A percentile compares a stretch with the other conserved stretches of the same genome.
These are phyloP conservation scores for Detonula confervacea DNA, from an alignment of 352 stramenopile species.

Conservation along the genomic window DNA sequence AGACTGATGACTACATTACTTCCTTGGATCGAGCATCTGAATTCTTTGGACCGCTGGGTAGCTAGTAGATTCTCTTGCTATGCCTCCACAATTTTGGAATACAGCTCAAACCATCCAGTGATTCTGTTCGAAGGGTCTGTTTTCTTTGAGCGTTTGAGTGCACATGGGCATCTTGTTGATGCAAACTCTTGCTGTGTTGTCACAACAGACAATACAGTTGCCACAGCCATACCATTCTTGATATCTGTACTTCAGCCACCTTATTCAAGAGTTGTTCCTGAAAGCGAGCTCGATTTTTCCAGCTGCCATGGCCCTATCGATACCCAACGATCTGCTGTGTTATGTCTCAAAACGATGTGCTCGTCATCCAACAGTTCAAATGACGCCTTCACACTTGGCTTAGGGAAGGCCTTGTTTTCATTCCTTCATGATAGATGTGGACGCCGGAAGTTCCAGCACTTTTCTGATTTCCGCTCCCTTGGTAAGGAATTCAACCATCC, in stretches of 20 bases:
- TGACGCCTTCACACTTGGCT: constrained; percentile 45
- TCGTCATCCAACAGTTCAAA: constrained; percentile 9
- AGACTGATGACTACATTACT: constrained; percentile 82
- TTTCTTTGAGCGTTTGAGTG: constrained; percentile 78
- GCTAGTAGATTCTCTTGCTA: constrained; percentile 72
- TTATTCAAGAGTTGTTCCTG: constrained; percentile 30
- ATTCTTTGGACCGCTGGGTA: constrained; percentile 59
- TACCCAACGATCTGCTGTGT: constrained; percentile 49
- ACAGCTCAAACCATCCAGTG: constrained; percentile 54
- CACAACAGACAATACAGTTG: constrained; percentile 39
- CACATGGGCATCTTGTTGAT: constrained; percentile 20
- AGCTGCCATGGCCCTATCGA: constrained; percentile 34
- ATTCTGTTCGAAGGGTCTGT: constrained; percentile 73
- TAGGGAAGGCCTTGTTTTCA: constrained; percentile 34
- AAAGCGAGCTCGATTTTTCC: constrained; percentile 39
- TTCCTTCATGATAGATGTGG: constrained; percentile 59
- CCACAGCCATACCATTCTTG: constrained; percentile 52
- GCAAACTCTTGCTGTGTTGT: constrained; percentile 46
- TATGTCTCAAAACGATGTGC: constrained; percentile 49
- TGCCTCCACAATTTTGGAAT: constrained; percentile 67
- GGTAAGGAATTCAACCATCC: constrained; percentile 17
- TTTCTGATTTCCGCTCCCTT: constrained; percentile 51
- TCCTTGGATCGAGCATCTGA: constrained; percentile 61
- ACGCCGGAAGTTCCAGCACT: constrained; percentile 49
- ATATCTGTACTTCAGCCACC: constrained; percentile 34